Percentiles rank a stretch among this genome's conserved stretches.
phyloP scores from a whole-genome alignment of 345 rosid species.

The Aegle marmelos region DNA sequence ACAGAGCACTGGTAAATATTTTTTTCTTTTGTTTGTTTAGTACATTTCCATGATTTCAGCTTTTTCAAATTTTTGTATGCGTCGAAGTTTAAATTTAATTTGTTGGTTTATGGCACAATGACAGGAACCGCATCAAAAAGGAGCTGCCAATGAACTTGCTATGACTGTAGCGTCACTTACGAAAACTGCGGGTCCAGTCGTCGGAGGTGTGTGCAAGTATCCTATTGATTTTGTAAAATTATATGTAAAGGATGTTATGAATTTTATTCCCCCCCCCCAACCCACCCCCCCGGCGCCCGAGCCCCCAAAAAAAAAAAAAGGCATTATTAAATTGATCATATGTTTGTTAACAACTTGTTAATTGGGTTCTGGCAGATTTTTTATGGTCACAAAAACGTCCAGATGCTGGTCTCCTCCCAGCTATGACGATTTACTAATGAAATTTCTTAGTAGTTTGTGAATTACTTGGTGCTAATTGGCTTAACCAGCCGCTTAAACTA shows the following conservation, averaged over 20 bases:
- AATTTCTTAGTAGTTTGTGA: not conserved
- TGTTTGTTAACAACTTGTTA: not conserved
- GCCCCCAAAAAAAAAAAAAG: not conserved
- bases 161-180: conserved; percentile 50
- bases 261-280: fast-evolving
- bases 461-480: too few relatives aligned
- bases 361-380: conserved; percentile 35
- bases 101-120: too few relatives aligned
- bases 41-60: not conserved
- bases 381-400: conserved; percentile 53
- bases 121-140: conserved; percentile 46
- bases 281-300: too few relatives aligned
- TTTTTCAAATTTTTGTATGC: too few relatives aligned
- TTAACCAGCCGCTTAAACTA: too few relatives aligned
- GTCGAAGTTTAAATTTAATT: too few relatives aligned
- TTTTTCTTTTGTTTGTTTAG: not conserved
- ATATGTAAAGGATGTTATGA: not conserved
- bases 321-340: not conserved
- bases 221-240: not conserved
- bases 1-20: conserved; percentile 45
- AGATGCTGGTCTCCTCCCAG: conserved; percentile 37
- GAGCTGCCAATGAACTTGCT: conserved; percentile 50
- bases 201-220: conserved; percentile 48
- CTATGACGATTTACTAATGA: too few relatives aligned
- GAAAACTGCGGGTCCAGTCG: conserved; percentile 52